A percentile compares a stretch with the other conserved stretches of the same genome.
Conservation (phyloP, 768 basidiomycete species). For the Leccinum sublutescens region DNA sequence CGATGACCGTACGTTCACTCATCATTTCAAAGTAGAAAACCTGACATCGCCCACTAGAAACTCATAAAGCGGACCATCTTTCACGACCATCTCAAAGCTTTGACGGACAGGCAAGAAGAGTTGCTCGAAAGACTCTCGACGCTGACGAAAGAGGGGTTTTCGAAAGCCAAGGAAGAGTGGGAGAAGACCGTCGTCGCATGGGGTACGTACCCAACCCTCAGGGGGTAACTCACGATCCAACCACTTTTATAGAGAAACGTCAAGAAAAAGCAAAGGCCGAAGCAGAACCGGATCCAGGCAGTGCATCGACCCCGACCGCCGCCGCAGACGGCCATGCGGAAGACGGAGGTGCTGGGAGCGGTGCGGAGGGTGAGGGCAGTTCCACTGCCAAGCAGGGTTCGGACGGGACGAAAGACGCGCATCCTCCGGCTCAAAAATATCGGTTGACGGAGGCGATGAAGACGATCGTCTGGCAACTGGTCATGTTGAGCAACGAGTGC, state of each 20-base stretch:
- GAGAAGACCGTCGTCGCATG: constrained; percentile 67
- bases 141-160: constrained; percentile 63
- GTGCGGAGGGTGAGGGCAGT: constrained; percentile 26
- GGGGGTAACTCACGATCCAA: background rate
- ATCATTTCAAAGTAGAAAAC: background rate
- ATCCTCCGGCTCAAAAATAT: constrained; percentile 76
- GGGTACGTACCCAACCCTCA: constrained; percentile 43
- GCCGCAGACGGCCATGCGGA: constrained; percentile 28
- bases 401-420: constrained; percentile 39
- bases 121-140: constrained; percentile 60
- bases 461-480: constrained; percentile 73
- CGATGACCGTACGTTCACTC: constrained; percentile 67
- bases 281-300: constrained; percentile 25
- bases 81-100: constrained; percentile 62
- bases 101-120: constrained; percentile 66
- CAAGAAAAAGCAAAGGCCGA: constrained; percentile 54
- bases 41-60: constrained; percentile 54
- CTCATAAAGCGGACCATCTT: constrained; percentile 90
- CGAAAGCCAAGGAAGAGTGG: constrained; percentile 73
- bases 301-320: constrained; percentile 30
- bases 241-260: constrained; percentile 39
- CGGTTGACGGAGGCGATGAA: constrained; percentile 81
- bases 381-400: constrained; percentile 18
- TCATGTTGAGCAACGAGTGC: constrained; percentile 79
- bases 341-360: constrained; percentile 31